phyloP scores from a whole-genome alignment of 2,329 filamentous ascomycete genomes.

The Trichoderma polysporum region DNA sequence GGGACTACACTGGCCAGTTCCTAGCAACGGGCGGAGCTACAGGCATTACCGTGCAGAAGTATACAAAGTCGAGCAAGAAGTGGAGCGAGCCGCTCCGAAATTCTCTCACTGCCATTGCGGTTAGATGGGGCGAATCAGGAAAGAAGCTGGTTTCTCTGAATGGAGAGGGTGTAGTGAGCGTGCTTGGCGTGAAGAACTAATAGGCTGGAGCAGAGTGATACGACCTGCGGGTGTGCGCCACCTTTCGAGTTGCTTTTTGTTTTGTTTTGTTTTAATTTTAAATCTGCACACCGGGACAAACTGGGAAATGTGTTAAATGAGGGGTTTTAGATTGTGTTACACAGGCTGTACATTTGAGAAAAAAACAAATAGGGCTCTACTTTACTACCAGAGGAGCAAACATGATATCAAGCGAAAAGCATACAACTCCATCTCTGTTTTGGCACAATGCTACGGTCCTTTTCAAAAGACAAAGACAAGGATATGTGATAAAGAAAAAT shows the following conservation, averaged over 20 bases:
- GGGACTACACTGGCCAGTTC: constrained; percentile 96
- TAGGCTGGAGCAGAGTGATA: not conserved
- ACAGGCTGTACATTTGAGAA: constrained; percentile 6
- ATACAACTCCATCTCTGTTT: not conserved
- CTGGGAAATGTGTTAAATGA: constrained; percentile 13
- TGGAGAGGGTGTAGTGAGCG: constrained; percentile 70
- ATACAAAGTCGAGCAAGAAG: constrained; percentile 78
- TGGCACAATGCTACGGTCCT: not conserved
- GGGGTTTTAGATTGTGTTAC: constrained; percentile 12
- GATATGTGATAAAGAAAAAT: no score
- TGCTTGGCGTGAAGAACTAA: constrained; percentile 50
- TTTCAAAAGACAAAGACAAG: no score
- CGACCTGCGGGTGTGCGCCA: not conserved
- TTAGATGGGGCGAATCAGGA: constrained; percentile 76
- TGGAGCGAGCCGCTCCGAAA: constrained; percentile 86
- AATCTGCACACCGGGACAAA: not conserved
- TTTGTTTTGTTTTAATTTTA: constrained; percentile 3
- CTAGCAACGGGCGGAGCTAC: constrained; percentile 77
- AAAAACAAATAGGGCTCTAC: not conserved
- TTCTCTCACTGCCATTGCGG: constrained; percentile 68
- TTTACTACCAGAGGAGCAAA: not conserved
- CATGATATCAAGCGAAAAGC: not conserved
- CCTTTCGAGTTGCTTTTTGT: not conserved
- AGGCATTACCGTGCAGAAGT: constrained; percentile 85
- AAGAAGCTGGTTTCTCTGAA: constrained; percentile 74